A percentile compares a stretch with the other conserved stretches of the same genome.
These are phyloP conservation scores for Vitis hybrid DNA, from an alignment of 177 flowering plant species.

Conservation along the genomic window DNA sequence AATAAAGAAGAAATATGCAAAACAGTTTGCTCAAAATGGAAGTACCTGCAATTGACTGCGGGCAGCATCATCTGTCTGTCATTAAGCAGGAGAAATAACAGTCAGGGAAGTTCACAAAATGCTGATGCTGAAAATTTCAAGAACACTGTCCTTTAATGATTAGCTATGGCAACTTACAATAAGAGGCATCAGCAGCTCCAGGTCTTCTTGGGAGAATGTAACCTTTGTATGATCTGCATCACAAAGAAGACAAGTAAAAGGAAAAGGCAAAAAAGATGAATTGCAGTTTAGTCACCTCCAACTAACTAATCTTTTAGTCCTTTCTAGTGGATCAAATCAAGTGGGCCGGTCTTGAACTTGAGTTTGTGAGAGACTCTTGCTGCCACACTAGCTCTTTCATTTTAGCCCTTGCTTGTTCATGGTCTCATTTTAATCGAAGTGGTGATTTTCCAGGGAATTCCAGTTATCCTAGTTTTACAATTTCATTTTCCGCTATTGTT, in stretches of 20 bases:
- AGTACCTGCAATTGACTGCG: conserved; percentile 11
- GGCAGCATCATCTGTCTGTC: conserved; percentile 11
- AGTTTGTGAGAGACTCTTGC: too few relatives aligned
- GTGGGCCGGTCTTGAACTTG: too few relatives aligned
- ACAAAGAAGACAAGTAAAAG: neutral
- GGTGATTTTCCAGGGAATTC: too few relatives aligned
- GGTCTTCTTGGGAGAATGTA: conserved; percentile 12
- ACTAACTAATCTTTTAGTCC: too few relatives aligned
- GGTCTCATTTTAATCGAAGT: too few relatives aligned
- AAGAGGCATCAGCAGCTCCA: conserved; percentile 21
- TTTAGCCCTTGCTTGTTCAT: too few relatives aligned
- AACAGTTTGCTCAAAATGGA: neutral
- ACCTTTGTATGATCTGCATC: conserved; percentile 13
- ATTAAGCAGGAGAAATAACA: neutral
- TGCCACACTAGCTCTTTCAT: too few relatives aligned
- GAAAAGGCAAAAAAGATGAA: too few relatives aligned
- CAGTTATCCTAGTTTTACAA: too few relatives aligned
- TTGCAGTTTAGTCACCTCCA: too few relatives aligned
- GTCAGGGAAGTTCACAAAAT: neutral
- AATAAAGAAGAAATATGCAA: neutral
- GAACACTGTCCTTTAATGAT: neutral
- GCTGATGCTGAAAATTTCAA: neutral
- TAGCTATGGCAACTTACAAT: conserved; percentile 17
- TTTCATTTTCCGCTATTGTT: too few relatives aligned
- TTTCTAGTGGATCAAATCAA: too few relatives aligned